Conservation (phyloP, 495 filamentous ascomycete genomes). For the Penicillium arizonense region DNA sequence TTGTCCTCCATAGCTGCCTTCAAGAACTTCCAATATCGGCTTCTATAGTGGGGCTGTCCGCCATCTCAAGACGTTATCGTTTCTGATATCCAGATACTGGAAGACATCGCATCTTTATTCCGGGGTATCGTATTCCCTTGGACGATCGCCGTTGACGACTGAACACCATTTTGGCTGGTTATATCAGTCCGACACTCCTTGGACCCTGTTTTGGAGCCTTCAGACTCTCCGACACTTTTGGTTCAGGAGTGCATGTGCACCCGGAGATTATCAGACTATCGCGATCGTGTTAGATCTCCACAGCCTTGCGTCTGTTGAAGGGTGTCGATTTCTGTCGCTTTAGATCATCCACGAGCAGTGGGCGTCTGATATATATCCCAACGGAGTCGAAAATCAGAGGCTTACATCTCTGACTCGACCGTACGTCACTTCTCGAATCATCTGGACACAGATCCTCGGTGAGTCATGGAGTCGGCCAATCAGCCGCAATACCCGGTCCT, state of each 20-base stretch:
- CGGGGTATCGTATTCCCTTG: not conserved
- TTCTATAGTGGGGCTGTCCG: slow-evolving; percentile 2
- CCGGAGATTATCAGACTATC: slow-evolving; percentile 1
- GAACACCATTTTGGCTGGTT: not conserved
- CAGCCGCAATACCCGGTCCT: slow-evolving; percentile 5
- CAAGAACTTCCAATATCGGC: not conserved
- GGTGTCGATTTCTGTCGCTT: not conserved
- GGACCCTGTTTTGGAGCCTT: not conserved
- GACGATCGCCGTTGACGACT: not conserved
- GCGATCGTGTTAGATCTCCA: not conserved
- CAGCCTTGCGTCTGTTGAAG: not conserved
- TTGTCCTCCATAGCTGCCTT: slow-evolving; percentile 8
- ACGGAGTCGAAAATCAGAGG: not conserved
- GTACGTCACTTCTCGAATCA: slow-evolving; percentile 24
- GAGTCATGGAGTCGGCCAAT: slow-evolving; percentile 25
- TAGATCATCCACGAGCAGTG: slow-evolving; percentile 3
- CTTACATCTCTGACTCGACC: slow-evolving; percentile 18
- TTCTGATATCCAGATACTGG: not conserved
- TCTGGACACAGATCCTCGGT: slow-evolving; percentile 10
- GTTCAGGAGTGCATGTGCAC: not conserved
- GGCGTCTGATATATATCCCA: slow-evolving; percentile 2
- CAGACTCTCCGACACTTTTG: not conserved
- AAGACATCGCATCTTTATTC: not conserved
- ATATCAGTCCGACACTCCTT: too few species aligned
- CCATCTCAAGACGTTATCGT: not conserved